Evolutionary conservation across 164 flowering plant species (phyloP).

Genomic region (Liquidambar formosana): DNA sequence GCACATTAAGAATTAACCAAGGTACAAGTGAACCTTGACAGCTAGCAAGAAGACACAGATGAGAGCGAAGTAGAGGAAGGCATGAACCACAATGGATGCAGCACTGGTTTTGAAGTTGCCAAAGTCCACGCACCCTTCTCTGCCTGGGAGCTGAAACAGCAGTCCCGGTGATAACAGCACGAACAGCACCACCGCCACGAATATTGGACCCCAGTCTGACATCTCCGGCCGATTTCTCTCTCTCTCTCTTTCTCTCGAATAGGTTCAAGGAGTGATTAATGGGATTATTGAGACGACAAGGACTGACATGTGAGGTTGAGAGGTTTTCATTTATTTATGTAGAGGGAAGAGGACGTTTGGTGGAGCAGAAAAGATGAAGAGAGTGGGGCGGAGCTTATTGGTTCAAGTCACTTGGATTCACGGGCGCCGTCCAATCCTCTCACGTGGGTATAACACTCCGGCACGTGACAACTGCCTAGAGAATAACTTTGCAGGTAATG

Average conservation of each 20-base stretch:
- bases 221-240: slow-evolving; percentile 5
- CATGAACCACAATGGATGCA: slow-evolving; percentile 36
- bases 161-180: slow-evolving; percentile 48
- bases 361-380: not conserved
- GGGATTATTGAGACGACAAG: too few species aligned
- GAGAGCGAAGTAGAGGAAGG: slow-evolving; percentile 46
- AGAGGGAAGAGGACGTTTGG: not conserved
- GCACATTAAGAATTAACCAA: slow-evolving; percentile 35
- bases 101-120: slow-evolving; percentile 46
- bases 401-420: slow-evolving; percentile 24
- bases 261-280: too few species aligned
- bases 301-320: not conserved
- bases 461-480: not conserved
- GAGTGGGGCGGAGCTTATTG: slow-evolving; percentile 11
- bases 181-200: slow-evolving; percentile 41
- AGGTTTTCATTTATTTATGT: not conserved
- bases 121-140: slow-evolving; percentile 35
- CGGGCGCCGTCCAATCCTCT: slow-evolving; percentile 9
- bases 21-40: slow-evolving; percentile 45
- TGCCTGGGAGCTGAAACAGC: slow-evolving; percentile 45
- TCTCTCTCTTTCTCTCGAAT: not conserved
- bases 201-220: slow-evolving; percentile 51
- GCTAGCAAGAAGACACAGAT: slow-evolving; percentile 41
- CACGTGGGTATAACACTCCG: not conserved
- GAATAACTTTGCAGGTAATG: too few species aligned